Evolutionary conservation across 768 basidiomycete genomes (phyloP), one percentile per base, ranked within the genome.

Genomic region (Leucocoprinus leucothites): DNA sequence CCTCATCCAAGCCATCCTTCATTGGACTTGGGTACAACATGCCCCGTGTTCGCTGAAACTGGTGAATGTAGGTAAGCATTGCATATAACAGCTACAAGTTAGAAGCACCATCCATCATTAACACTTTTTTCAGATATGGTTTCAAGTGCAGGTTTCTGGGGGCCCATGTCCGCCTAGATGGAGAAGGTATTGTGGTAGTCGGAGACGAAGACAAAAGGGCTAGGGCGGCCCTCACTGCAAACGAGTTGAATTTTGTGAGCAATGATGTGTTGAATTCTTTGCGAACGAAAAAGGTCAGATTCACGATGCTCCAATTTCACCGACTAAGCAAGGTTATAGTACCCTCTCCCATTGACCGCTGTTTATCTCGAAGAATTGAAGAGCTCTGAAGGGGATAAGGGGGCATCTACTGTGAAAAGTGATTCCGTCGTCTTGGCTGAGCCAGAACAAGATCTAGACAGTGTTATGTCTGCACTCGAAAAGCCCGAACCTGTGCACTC

Each of bases 61-160:
- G 94, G 93, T 1, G 81, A 84, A 60, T 97, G 94, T 72, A 81
- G 82, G 75, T 79, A 57, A 25, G 69, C 62, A 4, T 21, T 14
- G 26, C 25, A 11, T 19, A 16, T 16, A 13, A 26, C 16, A 36
- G 31, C 31, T 31, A 11, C 11, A 11, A 11, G 31, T 11, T 31
- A 5, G 31, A 14, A 18, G 9, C 53, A 7, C 2, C 11, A 48
- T 16, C n/a, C 40, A 19, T 21, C 13, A 25, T 18, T 24, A 7
- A 18, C n/a, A 54, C 11, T n/a, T 18, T 44, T 43, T 31, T 19
- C 54, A 81, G 77, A 50, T 84, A 82, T 62, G 97, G 94, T 9
- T 86, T 90, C 68, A 92, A 94, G 68, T 99, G 97, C 67, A 84
- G 97, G 1, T 97, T 89, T 70, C 79, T 97, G 4, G 87, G 88